phyloP scores from a whole-genome alignment of 148 eudicot genomes.

The Diospyros kaki region DNA sequence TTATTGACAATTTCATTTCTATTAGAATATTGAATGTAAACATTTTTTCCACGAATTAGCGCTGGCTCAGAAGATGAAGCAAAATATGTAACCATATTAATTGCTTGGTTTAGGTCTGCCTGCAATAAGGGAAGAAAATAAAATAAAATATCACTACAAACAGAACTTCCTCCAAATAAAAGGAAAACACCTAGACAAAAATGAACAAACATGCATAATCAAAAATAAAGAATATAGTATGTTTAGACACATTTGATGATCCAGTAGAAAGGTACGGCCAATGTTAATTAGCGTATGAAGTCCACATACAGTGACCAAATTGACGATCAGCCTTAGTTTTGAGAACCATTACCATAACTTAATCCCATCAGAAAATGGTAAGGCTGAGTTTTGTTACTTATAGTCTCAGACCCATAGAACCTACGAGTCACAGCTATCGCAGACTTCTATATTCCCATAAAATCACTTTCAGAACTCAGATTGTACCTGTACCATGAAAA shows the following conservation, averaged over 20 bases:
- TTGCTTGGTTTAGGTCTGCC: slow-evolving; percentile 75
- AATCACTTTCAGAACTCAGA: too few relatives aligned
- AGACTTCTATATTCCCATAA: not conserved
- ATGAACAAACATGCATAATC: not conserved
- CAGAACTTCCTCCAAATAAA: not conserved
- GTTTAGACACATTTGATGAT: not conserved
- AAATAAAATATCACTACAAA: not conserved
- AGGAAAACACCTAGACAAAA: not conserved
- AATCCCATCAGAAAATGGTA: not conserved
- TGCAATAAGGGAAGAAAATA: slow-evolving; percentile 16
- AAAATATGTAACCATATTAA: slow-evolving; percentile 66
- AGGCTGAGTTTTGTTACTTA: not conserved
- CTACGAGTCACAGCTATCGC: not conserved
- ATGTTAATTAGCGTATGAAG: not conserved
- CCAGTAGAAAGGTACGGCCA: not conserved
- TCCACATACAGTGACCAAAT: slow-evolving; percentile 1
- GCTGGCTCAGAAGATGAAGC: slow-evolving; percentile 77
- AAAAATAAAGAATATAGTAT: not conserved
- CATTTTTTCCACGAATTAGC: slow-evolving; percentile 63
- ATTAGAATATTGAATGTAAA: slow-evolving; percentile 71
- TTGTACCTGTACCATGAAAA: too few relatives aligned
- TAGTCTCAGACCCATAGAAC: not conserved
- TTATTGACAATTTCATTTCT: slow-evolving; percentile 74
- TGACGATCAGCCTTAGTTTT: not conserved
- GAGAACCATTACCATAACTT: not conserved